Evolutionary conservation across 2,329 filamentous ascomycete species (phyloP).

Genomic region (Ilyonectria mors-panacis): DNA sequence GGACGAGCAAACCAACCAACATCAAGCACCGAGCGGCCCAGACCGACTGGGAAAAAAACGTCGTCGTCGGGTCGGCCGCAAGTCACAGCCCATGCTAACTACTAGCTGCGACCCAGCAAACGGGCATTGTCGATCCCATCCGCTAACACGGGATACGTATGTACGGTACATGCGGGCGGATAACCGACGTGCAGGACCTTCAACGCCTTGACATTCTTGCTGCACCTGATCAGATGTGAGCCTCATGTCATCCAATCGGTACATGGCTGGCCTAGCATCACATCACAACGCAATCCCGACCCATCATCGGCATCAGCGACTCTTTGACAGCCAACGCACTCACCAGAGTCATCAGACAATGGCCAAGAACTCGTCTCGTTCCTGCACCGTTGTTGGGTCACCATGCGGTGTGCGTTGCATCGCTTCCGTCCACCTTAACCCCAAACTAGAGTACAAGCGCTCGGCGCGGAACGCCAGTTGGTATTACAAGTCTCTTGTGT

Average conservation of each 20-base stretch:
- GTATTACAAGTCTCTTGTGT: conserved; percentile 13
- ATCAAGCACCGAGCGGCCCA: not conserved
- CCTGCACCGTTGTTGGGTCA: conserved; percentile 20
- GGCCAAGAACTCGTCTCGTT: conserved; percentile 7
- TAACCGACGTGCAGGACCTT: not conserved
- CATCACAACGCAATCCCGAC: not conserved
- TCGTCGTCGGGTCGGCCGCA: conserved; percentile 37
- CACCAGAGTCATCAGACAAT: not conserved
- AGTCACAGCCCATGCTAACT: conserved; percentile 30
- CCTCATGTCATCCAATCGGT: conserved; percentile 26
- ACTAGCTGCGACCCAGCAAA: conserved; percentile 35
- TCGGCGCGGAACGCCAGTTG: conserved; percentile 2
- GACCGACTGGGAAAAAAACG: conserved; percentile 11
- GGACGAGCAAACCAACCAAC: conserved; percentile 29
- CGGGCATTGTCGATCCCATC: conserved; percentile 39
- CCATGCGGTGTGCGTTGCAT: conserved; percentile 22
- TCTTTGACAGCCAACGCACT: not conserved
- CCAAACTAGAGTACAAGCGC: conserved; percentile 23
- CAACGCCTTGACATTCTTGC: conserved; percentile 11
- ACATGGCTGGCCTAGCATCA: conserved; percentile 6
- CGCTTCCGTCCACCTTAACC: conserved; percentile 18
- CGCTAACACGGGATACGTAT: conserved; percentile 30
- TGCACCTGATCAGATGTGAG: conserved; percentile 22
- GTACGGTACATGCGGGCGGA: not conserved
- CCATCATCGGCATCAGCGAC: conserved; percentile 2